Percentiles rank a stretch among this genome's conserved stretches.
Conservation (phyloP, 306 rosid species). For the Glycine soja region DNA sequence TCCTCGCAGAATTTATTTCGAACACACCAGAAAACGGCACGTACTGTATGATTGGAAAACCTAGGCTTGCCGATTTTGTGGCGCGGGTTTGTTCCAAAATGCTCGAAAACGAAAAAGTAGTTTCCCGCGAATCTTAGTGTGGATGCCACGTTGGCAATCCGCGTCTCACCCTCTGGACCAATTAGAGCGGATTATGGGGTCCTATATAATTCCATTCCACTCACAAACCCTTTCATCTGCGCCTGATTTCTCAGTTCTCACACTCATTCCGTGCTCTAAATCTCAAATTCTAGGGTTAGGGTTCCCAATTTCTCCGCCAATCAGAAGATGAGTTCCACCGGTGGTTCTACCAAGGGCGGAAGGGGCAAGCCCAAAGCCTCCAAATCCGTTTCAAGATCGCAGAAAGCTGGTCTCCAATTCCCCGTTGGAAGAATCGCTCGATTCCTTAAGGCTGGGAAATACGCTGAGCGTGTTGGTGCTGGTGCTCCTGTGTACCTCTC, state of each 20-base stretch:
- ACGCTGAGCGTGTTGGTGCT: constrained; percentile 93
- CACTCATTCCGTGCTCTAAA: background rate
- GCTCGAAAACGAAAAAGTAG: constrained; percentile 19
- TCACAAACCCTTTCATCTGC: background rate
- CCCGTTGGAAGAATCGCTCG: constrained; percentile 93
- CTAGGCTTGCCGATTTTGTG: background rate
- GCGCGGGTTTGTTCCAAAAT: constrained; percentile 24
- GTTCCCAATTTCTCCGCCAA: constrained; percentile 9
- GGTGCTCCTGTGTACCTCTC: constrained; percentile 94
- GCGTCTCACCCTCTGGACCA: constrained; percentile 13
- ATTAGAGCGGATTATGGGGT: background rate
- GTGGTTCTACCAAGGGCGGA: constrained; percentile 83
- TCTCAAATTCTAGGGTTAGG: constrained; percentile 48
- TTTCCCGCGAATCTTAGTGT: constrained; percentile 46
- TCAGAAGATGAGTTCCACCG: constrained; percentile 73
- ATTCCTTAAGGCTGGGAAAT: constrained; percentile 83
- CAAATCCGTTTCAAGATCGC: constrained; percentile 82
- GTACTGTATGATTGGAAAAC: background rate
- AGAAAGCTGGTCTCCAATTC: constrained; percentile 87
- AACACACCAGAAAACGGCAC: too few relatives aligned
- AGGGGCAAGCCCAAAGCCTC: constrained; percentile 92
- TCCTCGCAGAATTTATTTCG: too few relatives aligned
- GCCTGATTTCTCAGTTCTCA: background rate
- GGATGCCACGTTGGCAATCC: constrained; percentile 61
- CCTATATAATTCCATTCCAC: constrained; percentile 48